phyloP scores from a whole-genome alignment of 257 asterid genomes.

The Solanum chaucha region DNA sequence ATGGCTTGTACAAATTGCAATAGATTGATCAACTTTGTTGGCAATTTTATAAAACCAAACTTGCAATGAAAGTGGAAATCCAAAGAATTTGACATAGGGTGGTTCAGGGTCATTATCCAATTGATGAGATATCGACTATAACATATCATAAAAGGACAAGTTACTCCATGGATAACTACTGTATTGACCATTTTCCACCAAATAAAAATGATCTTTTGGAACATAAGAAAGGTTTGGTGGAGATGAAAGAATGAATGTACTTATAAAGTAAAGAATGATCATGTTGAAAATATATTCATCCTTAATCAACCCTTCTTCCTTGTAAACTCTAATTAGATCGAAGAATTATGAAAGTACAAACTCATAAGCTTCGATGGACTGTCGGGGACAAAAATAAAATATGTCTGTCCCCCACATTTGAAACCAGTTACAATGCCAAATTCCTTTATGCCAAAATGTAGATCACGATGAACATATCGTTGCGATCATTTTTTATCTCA shows the following conservation, averaged over 20 bases:
- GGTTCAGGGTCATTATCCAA: neutral
- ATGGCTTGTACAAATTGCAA: neutral
- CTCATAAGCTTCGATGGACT: neutral
- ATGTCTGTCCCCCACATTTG: too few relatives aligned
- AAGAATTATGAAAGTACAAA: neutral
- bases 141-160: neutral
- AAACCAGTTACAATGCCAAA: too few relatives aligned
- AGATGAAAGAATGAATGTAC: neutral
- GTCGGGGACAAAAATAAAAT: neutral
- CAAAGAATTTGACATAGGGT: neutral
- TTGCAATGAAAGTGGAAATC: neutral
- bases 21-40: neutral
- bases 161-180: neutral
- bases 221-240: neutral
- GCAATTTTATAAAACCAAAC: neutral
- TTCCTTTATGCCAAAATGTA: neutral
- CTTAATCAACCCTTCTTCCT: neutral
- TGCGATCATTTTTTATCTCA: neutral
- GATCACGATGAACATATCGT: neutral
- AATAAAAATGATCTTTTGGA: neutral
- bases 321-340: neutral
- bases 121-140: too few relatives aligned
- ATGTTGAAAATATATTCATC: neutral
- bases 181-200: neutral
- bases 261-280: neutral